phyloP scores from a whole-genome alignment of 2,329 filamentous ascomycete species.

The Paramyrothecium sp. region DNA sequence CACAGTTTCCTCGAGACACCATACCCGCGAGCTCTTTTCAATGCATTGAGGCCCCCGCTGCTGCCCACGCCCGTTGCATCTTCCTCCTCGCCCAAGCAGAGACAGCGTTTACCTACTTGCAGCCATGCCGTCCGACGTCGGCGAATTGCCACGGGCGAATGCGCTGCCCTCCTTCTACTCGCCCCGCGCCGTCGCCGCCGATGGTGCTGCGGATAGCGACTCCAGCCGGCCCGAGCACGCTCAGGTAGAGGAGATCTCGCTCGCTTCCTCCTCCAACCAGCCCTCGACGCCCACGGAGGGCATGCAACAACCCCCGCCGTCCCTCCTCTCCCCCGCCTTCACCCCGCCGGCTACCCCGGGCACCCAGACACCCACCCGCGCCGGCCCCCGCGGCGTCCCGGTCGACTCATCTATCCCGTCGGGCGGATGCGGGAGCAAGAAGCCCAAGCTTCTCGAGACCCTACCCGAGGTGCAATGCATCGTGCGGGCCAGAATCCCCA shows the following conservation, averaged over 20 bases:
- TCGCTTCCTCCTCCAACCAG: constrained; percentile 16
- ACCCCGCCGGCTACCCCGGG: constrained; percentile 69
- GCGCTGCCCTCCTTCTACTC: constrained; percentile 46
- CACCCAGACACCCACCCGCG: constrained; percentile 47
- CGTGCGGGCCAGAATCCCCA: constrained; percentile 92
- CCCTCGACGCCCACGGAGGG: constrained; percentile 14
- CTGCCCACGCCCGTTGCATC: no score
- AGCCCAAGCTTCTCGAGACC: constrained; percentile 69
- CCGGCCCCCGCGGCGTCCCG: constrained; percentile 50
- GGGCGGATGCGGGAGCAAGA: constrained; percentile 61
- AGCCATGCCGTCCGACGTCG: constrained; percentile 22
- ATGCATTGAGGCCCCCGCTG: no score
- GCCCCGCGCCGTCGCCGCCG: constrained; percentile 31
- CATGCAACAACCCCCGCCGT: constrained; percentile 48
- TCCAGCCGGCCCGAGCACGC: constrained; percentile 17
- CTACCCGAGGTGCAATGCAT: constrained; percentile 89
- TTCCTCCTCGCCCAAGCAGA: no score
- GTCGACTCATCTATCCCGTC: constrained; percentile 58
- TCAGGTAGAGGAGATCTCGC: constrained; percentile 33
- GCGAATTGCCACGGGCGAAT: constrained; percentile 15
- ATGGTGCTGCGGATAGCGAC: constrained; percentile 13
- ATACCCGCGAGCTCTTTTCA: no score
- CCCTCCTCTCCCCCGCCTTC: constrained; percentile 84
- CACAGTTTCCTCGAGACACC: no score
- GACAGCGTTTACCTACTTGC: no score